phyloP scores from a whole-genome alignment of 305 asterid genomes.

The Plantago coronopus region DNA sequence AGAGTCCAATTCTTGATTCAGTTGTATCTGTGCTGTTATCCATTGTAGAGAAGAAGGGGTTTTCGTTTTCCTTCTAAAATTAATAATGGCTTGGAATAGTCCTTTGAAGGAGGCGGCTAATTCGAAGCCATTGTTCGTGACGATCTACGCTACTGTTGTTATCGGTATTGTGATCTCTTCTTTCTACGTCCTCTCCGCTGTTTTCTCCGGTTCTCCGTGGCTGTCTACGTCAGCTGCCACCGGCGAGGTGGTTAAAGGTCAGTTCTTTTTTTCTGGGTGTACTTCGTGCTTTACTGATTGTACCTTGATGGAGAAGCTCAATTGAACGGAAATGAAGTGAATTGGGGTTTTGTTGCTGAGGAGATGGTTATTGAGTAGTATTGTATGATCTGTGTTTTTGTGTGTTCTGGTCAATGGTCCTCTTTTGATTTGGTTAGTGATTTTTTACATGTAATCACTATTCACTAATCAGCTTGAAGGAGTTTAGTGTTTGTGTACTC shows the following conservation, averaged over 20 bases:
- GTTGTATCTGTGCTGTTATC: background rate
- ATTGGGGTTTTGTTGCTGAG: background rate
- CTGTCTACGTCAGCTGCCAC: constrained; percentile 36
- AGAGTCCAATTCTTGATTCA: background rate
- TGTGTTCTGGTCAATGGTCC: too few species aligned
- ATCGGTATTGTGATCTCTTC: constrained; percentile 69
- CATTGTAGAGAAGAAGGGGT: background rate
- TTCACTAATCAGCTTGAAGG: too few species aligned
- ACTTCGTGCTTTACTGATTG: constrained; percentile 4
- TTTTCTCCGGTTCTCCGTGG: constrained; percentile 49
- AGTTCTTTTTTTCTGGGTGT: constrained; percentile 1
- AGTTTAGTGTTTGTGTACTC: too few species aligned
- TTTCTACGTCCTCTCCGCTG: constrained; percentile 73
- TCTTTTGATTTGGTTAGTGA: too few species aligned
- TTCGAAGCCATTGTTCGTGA: constrained; percentile 81
- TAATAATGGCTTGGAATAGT: constrained; percentile 57
- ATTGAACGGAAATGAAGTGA: background rate
- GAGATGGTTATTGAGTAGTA: background rate
- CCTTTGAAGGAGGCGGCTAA: constrained; percentile 58
- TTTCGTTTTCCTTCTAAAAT: too few species aligned
- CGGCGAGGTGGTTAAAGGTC: constrained; percentile 19
- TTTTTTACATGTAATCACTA: too few species aligned
- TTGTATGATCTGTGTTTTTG: too few species aligned
- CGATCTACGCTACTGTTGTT: constrained; percentile 73
- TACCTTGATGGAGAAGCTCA: background rate